phyloP scores from a whole-genome alignment of 805 yeast genomes.

The Yarrowia keelungensis region DNA sequence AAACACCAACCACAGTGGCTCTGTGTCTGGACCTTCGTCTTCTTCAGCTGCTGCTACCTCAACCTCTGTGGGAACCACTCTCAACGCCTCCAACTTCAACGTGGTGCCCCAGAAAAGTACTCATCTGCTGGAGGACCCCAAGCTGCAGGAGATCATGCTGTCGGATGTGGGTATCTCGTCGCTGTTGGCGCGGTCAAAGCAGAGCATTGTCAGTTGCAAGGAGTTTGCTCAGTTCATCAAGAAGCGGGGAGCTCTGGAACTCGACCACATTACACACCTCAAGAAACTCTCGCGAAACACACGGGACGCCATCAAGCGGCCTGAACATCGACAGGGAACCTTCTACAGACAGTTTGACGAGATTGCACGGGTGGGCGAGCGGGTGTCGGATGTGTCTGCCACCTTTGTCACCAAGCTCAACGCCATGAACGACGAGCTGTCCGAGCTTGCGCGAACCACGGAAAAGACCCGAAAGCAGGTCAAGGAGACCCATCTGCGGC shows the following conservation, averaged over 20 bases:
- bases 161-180: constrained; percentile 70
- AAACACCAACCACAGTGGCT: neutral
- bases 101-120: constrained; percentile 38
- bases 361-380: constrained; percentile 79
- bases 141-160: constrained; percentile 49
- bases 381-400: constrained; percentile 70
- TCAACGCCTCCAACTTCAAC: constrained; percentile 37
- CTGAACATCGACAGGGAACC: constrained; percentile 65
- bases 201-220: constrained; percentile 79
- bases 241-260: constrained; percentile 78
- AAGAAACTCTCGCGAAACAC: constrained; percentile 71
- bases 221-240: constrained; percentile 82
- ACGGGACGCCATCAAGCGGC: constrained; percentile 57
- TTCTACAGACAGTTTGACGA: constrained; percentile 70
- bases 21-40: constrained; percentile 8
- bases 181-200: constrained; percentile 74
- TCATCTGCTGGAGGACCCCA: constrained; percentile 49
- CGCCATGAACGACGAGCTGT: constrained; percentile 84
- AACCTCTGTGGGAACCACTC: constrained; percentile 6
- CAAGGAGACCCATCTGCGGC: constrained; percentile 81
- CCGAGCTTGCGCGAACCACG: constrained; percentile 71
- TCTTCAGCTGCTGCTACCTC: neutral
- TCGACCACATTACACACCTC: constrained; percentile 75
- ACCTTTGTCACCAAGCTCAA: constrained; percentile 80
- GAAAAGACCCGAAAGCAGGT: constrained; percentile 73